A percentile compares a stretch with the other conserved stretches of the same genome.
phyloP scores from a whole-genome alignment of 192 early-diverging fungal species.

The Dissophora globulifera region DNA sequence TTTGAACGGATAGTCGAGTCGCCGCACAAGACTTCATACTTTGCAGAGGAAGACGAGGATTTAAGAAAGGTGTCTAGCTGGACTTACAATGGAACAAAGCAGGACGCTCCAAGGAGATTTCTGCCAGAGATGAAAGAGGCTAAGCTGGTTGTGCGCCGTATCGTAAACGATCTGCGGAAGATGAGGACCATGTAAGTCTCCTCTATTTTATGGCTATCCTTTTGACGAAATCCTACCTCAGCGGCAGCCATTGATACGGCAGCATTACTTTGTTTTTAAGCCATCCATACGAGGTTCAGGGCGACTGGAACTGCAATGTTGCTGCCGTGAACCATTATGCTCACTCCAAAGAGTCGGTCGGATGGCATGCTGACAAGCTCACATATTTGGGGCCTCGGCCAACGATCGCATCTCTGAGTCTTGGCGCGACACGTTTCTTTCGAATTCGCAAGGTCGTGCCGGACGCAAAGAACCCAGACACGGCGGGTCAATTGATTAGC shows the following conservation, averaged over 20 bases:
- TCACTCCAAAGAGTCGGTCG: constrained; percentile 56
- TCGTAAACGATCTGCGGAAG: constrained; percentile 50
- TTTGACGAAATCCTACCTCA: too few relatives aligned
- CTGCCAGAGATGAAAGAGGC: constrained; percentile 53
- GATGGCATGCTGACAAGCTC: constrained; percentile 56
- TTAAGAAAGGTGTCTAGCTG: constrained; percentile 36
- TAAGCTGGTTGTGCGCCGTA: constrained; percentile 32
- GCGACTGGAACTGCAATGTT: constrained; percentile 56
- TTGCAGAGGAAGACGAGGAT: constrained; percentile 28
- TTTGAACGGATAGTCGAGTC: constrained; percentile 54
- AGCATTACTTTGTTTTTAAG: constrained; percentile 5
- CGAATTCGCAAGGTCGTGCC: constrained; percentile 54
- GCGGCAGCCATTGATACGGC: neutral
- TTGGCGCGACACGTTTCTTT: constrained; percentile 58
- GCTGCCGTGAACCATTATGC: constrained; percentile 57
- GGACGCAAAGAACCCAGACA: constrained; percentile 30
- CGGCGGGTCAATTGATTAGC: constrained; percentile 44
- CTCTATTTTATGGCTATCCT: constrained; percentile 25
- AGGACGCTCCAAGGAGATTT: constrained; percentile 29
- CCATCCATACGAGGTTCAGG: constrained; percentile 50
- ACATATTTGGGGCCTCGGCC: constrained; percentile 55
- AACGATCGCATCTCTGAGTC: constrained; percentile 53
- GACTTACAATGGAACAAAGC: constrained; percentile 44
- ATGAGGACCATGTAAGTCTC: constrained; percentile 23
- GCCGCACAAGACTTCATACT: constrained; percentile 48